Conservation (phyloP, 495 filamentous ascomycete genomes). For the Lophium mytilinum region DNA sequence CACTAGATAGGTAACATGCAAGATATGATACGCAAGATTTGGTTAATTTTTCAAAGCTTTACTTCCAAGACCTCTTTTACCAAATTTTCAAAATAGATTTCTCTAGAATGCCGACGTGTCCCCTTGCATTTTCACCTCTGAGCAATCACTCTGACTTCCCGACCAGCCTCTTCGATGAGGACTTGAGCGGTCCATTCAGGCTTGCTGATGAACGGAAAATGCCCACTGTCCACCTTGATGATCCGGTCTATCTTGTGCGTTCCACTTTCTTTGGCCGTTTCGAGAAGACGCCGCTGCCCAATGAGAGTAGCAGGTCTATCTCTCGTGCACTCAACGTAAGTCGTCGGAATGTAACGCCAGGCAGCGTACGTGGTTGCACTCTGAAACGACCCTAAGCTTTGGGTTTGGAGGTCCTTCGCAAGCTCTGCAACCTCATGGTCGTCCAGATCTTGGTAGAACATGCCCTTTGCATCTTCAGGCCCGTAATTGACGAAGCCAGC, state of each 20-base stretch:
- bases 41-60: no score
- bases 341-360: slow-evolving; percentile 12
- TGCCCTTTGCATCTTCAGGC: slow-evolving; percentile 3
- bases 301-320: slow-evolving; percentile 8
- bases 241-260: slow-evolving; percentile 6
- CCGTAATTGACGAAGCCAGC: not conserved
- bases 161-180: slow-evolving; percentile 1
- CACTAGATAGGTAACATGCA: no score
- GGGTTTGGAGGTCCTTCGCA: not conserved
- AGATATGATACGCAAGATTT: no score
- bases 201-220: slow-evolving; percentile 8
- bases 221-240: slow-evolving; percentile 3
- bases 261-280: slow-evolving; percentile 26
- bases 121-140: no score
- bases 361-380: slow-evolving; percentile 11
- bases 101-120: no score
- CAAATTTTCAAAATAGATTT: no score
- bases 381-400: slow-evolving; percentile 2
- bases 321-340: slow-evolving; percentile 1
- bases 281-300: slow-evolving; percentile 1
- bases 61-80: no score
- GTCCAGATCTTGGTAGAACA: slow-evolving; percentile 16
- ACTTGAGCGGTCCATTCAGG: slow-evolving; percentile 10
- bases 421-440: slow-evolving; percentile 5
- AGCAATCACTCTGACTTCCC: not conserved